Evolutionary conservation across 148 eudicot species (phyloP).

Genomic region (Silene latifolia): DNA sequence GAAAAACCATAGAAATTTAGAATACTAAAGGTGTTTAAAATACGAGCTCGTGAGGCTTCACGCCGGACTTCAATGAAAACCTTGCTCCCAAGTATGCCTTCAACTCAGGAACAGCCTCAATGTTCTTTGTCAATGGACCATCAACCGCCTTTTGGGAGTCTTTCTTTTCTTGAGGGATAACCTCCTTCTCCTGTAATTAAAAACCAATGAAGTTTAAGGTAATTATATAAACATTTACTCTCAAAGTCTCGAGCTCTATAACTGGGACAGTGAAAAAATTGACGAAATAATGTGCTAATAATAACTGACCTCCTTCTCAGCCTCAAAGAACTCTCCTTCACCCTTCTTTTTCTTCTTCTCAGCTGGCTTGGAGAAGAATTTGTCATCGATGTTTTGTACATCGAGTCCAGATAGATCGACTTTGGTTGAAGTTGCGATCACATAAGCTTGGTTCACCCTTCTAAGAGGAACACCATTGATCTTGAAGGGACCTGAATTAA

Average conservation of each 20-base stretch:
- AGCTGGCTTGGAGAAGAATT: constrained; percentile 52
- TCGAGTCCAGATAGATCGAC: constrained; percentile 46
- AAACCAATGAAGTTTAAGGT: no score
- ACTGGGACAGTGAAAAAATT: no score
- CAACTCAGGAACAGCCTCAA: constrained; percentile 50
- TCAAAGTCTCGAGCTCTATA: no score
- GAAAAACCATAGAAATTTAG: not conserved
- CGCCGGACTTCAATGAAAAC: constrained; percentile 53
- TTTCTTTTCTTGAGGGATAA: constrained; percentile 59
- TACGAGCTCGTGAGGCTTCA: constrained; percentile 67
- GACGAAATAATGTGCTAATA: no score
- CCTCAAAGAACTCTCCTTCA: constrained; percentile 61
- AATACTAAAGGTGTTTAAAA: constrained; percentile 27
- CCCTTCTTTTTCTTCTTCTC: constrained; percentile 58
- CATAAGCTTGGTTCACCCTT: constrained; percentile 58
- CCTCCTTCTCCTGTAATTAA: constrained; percentile 29
- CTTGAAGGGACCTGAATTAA: constrained; percentile 53
- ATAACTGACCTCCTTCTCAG: constrained; percentile 39
- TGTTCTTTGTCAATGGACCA: constrained; percentile 34
- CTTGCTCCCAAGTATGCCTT: constrained; percentile 49
- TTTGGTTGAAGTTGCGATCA: constrained; percentile 57
- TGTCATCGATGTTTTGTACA: constrained; percentile 49
- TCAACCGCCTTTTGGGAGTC: constrained; percentile 54
- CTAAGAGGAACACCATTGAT: constrained; percentile 62
- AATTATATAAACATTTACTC: no score